These are phyloP conservation scores for Edaphochlamys debaryana DNA, from an alignment of 139 green algal species.

Conservation along the genomic window DNA sequence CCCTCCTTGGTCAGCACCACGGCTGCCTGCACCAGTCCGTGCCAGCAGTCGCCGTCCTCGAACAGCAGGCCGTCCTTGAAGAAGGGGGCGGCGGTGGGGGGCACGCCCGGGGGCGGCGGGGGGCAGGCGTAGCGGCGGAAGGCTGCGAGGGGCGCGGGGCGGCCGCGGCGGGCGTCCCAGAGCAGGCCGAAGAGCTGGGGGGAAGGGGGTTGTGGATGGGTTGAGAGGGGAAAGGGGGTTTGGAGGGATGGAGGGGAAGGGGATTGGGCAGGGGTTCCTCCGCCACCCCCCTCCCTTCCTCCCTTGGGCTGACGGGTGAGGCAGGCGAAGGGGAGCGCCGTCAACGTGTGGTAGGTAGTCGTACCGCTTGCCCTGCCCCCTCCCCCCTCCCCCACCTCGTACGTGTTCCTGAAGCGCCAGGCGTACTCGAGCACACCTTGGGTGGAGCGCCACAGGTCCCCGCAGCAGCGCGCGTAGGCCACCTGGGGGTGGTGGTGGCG, in stretches of 20 bases:
- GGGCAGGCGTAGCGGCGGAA: not conserved
- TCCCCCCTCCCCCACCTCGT: constrained; percentile 9
- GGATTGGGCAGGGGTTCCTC: no score
- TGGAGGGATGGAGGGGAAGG: no score
- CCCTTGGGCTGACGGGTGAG: no score
- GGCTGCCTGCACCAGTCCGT: not conserved
- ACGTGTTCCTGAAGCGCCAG: constrained; percentile 22
- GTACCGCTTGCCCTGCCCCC: no score
- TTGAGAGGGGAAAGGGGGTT: no score
- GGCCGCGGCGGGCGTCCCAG: no score
- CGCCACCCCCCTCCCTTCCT: no score
- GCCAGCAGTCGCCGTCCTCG: not conserved
- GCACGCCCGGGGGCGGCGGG: not conserved
- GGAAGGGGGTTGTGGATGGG: not conserved
- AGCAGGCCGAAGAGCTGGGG: not conserved
- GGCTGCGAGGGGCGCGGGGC: not conserved
- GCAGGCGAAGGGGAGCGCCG: no score
- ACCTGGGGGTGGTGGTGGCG: no score
- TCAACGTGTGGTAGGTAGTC: no score
- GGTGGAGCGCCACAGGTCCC: constrained; percentile 1
- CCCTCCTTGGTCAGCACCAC: not conserved
- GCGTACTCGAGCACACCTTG: not conserved
- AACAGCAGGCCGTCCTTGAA: not conserved
- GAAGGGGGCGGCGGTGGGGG: not conserved
- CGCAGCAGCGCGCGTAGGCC: constrained; percentile 26